Evolutionary conservation across 164 flowering plant species (phyloP), one percentile per base, ranked within the genome.

Genomic region (Annona cherimola): DNA sequence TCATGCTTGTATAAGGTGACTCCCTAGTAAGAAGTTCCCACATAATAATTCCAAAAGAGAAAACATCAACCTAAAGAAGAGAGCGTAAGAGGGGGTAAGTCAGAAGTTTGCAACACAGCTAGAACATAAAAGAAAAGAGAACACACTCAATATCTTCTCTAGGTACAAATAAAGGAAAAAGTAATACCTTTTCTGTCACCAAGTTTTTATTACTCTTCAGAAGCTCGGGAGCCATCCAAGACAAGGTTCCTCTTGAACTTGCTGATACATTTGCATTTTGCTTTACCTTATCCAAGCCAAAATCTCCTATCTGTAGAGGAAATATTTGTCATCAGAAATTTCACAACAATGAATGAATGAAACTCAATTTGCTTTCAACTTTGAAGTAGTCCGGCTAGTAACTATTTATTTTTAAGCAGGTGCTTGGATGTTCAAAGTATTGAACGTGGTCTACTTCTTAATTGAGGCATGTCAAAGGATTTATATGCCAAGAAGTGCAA

Each of bases 21-120:
- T 83, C 87, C 65, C 87, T 84, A 35, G 86, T 79, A 60, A 86
- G 54, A 46, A 86, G 80, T 71, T 86, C 89, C 85, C 89, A 86
- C 85, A 86, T 77, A 40, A 84, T 86, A 20, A 86, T 80, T 42
- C 89, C 89, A 70, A 86, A 86, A 3, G 89, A 86, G 78, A 72
- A 86, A 7, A 86, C 86, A 77, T 86, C 89, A 74, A 86, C 79
- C 87, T 86, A 60, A n/a, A n/a, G n/a, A n/a, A n/a, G n/a, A n/a
- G n/a, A n/a, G n/a, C n/a, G n/a, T n/a, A n/a, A n/a, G n/a, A n/a
- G 45, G 5, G 5, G 14, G 14, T 2, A 50, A 50, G 11, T 11
- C 9, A 8, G 57, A 50, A 50, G 57, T 9, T 9, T 9, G 3
- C 2, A 50, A 50, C 9, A 50, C 1, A 50, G 57, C 35, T 26